Percentiles rank a stretch among this genome's conserved stretches.
These are phyloP conservation scores for Colletotrichum horii DNA, from an alignment of 2,329 filamentous ascomycete genomes.

Conservation along the genomic window DNA sequence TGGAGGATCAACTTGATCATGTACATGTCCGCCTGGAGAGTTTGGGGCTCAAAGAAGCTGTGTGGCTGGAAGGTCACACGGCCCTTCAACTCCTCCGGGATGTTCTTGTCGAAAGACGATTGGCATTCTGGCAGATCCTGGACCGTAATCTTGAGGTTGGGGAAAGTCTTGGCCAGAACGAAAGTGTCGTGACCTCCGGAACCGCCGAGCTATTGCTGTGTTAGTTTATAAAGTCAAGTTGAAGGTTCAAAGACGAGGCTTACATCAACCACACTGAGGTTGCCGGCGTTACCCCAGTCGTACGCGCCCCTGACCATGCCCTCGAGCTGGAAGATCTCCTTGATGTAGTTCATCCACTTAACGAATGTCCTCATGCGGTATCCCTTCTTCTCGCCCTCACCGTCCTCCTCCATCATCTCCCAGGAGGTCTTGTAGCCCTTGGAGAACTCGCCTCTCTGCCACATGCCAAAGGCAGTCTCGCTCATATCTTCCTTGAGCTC, in stretches of 20 bases:
- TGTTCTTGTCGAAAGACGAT: conserved; percentile 37
- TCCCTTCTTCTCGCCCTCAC: conserved; percentile 40
- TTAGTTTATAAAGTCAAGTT: neutral
- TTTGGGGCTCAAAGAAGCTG: conserved; percentile 44
- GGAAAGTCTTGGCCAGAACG: conserved; percentile 43
- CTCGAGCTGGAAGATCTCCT: conserved; percentile 43
- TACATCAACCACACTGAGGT: conserved; percentile 44
- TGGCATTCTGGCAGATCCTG: conserved; percentile 48
- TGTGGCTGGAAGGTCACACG: conserved; percentile 41
- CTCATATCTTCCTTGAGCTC: conserved; percentile 36
- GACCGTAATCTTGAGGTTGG: conserved; percentile 45
- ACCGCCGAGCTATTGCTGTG: conserved; percentile 40
- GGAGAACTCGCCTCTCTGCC: conserved; percentile 34
- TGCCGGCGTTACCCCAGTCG: conserved; percentile 41
- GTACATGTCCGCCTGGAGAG: conserved; percentile 51
- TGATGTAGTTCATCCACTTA: conserved; percentile 43
- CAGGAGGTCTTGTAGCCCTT: conserved; percentile 38
- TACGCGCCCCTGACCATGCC: conserved; percentile 34
- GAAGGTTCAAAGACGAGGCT: conserved; percentile 21
- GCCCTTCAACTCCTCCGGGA: conserved; percentile 34
- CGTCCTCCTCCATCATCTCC: conserved; percentile 46
- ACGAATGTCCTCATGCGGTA: conserved; percentile 44
- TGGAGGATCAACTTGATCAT: conserved; percentile 60
- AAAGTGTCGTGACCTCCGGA: conserved; percentile 47
- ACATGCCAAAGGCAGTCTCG: conserved; percentile 41